Evolutionary conservation across 306 rosid genomes (phyloP).

Genomic region (Inga oerstediana): DNA sequence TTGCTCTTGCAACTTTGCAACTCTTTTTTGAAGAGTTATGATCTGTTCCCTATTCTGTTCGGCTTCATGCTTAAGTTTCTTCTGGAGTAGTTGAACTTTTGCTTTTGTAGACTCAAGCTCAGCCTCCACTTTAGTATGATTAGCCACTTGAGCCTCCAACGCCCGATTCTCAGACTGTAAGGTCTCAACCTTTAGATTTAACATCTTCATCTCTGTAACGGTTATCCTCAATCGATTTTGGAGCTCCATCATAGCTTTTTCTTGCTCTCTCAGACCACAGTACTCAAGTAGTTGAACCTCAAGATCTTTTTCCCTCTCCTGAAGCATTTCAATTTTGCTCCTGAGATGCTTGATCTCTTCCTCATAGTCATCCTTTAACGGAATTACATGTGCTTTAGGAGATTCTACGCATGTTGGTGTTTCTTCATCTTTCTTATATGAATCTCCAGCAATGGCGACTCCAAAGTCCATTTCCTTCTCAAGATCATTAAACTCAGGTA

Average conservation of each 20-base stretch:
- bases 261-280: conserved; percentile 88
- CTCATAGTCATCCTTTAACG: conserved; percentile 60
- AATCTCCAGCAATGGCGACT: conserved; percentile 37
- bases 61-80: conserved; percentile 72
- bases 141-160: conserved; percentile 55
- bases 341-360: conserved; percentile 65
- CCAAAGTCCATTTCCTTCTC: conserved; percentile 54
- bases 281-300: conserved; percentile 85
- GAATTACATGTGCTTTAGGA: conserved; percentile 42
- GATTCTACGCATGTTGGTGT: conserved; percentile 44
- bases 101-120: conserved; percentile 77
- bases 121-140: conserved; percentile 50
- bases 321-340: conserved; percentile 63
- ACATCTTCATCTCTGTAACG: conserved; percentile 79
- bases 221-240: conserved; percentile 76
- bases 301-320: conserved; percentile 75
- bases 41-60: conserved; percentile 75
- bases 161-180: conserved; percentile 68
- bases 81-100: conserved; percentile 67
- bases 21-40: conserved; percentile 60
- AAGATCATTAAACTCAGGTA: conserved; percentile 55
- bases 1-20: conserved; percentile 63
- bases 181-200: conserved; percentile 71
- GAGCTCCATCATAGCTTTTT: conserved; percentile 78
- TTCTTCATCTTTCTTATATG: conserved; percentile 51